Base-by-base conservation (phyloP, 2,329 filamentous ascomycete genomes). In the Sordariomycetes sp. region DNA sequence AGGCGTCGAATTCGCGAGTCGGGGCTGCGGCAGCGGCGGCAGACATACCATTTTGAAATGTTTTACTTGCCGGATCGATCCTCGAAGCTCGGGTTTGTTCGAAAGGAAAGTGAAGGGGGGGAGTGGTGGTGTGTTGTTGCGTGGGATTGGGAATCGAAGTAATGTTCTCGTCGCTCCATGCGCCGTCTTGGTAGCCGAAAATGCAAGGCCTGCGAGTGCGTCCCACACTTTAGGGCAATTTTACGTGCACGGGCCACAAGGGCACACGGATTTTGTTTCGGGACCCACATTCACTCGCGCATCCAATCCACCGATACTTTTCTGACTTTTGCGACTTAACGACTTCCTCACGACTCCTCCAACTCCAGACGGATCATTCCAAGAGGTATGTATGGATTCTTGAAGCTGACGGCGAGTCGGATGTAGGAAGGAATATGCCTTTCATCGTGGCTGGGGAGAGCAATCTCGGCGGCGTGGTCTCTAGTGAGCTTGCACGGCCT, bases 21-120 rank as follows among this genome's bases (percentile, higher is more conserved):
- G 14, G 14, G n/a, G 17, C 23, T 15, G 15, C 24, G 25, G 30
- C 15, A 32, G 25, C 10, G 28, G 23, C 6, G 10, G 4, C 11
- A 24, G 49, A 64, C 73, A 64, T 58, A 78, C 74, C 74, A 78
- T 78, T 63, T 72, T 76, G 67, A 58, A 58, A 64, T 49, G 59
- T 54, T 55, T 55, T 59, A 64, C 61, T 64, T 70, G 72, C 71
- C 72, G 71, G 69, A 65, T n/a, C 71, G 72, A 77, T 78, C 74
- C 74, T 78, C 74, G 74, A 78, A 78, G 73, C 76, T 72, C 61
- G 39, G 51, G 44, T 55, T 47, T 57, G 51, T 46, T 47, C 47
- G 38, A 38, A 46, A 40, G 43, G 39, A 36, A 44, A 46, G 34
- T 39, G 36, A 45, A 42, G 42, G 43, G 39, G 45, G 44, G 46